Percentiles rank a stretch among this genome's conserved stretches.
phyloP scores from a whole-genome alignment of 1,284 basidiomycete species.

The Cutaneotrichosporon mucoides region DNA sequence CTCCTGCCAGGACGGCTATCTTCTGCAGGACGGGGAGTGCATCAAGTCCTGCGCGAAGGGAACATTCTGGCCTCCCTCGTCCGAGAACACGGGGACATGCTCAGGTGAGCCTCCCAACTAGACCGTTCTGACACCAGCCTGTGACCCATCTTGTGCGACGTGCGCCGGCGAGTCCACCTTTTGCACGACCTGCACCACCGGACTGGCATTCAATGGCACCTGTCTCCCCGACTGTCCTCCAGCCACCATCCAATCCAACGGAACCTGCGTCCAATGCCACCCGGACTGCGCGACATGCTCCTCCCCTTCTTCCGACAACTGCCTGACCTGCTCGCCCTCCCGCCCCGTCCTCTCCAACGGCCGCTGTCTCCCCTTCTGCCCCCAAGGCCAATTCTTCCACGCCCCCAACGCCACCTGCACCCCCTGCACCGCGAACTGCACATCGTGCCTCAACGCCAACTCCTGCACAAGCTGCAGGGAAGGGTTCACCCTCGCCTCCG shows the following conservation, averaged over 20 bases:
- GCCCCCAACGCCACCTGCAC: conserved; percentile 27
- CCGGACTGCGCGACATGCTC: conserved; percentile 48
- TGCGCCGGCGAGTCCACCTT: conserved; percentile 39
- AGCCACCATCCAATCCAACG: conserved; percentile 30
- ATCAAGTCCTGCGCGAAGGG: conserved; percentile 41
- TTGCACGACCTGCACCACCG: conserved; percentile 41
- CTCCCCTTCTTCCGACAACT: conserved; percentile 20
- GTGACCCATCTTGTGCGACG: conserved; percentile 43
- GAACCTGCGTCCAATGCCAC: conserved; percentile 45
- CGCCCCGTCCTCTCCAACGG: conserved; percentile 43
- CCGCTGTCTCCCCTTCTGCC: conserved; percentile 46
- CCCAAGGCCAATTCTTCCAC: conserved; percentile 40
- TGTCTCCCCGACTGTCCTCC: conserved; percentile 46
- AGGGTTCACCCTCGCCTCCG: conserved; percentile 31
- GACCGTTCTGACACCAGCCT: conserved; percentile 21
- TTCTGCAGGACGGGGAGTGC: conserved; percentile 43
- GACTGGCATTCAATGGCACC: conserved; percentile 38
- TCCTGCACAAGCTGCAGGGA: conserved; percentile 46
- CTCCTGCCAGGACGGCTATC: conserved; percentile 49
- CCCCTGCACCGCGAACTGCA: conserved; percentile 41
- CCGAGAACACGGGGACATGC: conserved; percentile 39
- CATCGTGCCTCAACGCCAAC: conserved; percentile 30
- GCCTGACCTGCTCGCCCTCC: conserved; percentile 40
- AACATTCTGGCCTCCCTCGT: conserved; percentile 12
- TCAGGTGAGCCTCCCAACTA: not conserved